Conservation (phyloP, 1,284 basidiomycete species). For the Pascua guehoae region DNA sequence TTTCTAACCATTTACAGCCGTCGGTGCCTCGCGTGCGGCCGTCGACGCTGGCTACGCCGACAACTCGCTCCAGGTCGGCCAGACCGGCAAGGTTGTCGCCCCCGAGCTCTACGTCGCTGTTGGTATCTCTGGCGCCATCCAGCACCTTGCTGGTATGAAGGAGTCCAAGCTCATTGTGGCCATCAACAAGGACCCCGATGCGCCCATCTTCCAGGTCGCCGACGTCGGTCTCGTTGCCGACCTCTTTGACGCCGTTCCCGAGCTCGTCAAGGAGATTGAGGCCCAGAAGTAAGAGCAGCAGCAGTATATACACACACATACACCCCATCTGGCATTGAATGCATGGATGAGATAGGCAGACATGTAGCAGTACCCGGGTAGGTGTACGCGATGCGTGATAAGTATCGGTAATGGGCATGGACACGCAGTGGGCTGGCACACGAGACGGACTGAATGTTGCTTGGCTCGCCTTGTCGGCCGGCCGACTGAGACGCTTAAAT, state of each 20-base stretch:
- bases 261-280: conserved; percentile 73
- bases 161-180: conserved; percentile 98
- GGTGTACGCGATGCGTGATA: background rate
- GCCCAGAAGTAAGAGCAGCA: conserved; percentile 12
- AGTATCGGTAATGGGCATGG: background rate
- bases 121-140: conserved; percentile 97
- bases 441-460: too few species aligned
- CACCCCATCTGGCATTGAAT: conserved; percentile 12
- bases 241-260: conserved; percentile 81
- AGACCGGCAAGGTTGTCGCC: conserved; percentile 78
- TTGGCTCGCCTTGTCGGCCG: too few species aligned
- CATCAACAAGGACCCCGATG: conserved; percentile 98
- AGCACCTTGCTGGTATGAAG: conserved; percentile 99
- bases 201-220: conserved; percentile 98
- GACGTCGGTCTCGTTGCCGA: conserved; percentile 93
- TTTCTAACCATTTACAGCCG: conserved; percentile 54
- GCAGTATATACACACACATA: conserved; percentile 3
- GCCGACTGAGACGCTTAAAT: too few species aligned
- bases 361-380: background rate
- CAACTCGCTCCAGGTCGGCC: conserved; percentile 96
- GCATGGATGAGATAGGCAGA: conserved; percentile 11
- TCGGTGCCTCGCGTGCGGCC: conserved; percentile 94
- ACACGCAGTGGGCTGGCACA: background rate
- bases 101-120: conserved; percentile 87
- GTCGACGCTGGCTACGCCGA: conserved; percentile 98